Evolutionary conservation across 305 asterid species (phyloP).

Genomic region (Striga hermonthica): DNA sequence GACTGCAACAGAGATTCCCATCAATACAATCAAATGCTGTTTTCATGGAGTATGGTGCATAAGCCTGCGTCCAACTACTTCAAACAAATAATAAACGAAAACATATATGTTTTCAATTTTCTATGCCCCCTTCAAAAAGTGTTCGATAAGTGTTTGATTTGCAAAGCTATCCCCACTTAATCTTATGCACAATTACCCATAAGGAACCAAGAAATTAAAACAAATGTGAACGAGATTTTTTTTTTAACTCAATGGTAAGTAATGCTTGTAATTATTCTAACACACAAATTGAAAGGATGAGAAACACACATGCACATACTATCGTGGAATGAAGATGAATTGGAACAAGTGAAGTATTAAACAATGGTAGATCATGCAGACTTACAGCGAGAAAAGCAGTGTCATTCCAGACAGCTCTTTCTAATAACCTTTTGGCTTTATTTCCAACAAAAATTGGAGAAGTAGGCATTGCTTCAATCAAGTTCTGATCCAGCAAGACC

Average conservation of each 20-base stretch:
- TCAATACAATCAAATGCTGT: not conserved
- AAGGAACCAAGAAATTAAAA: not conserved
- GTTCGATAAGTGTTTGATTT: not conserved
- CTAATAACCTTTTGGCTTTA: slow-evolving; percentile 68
- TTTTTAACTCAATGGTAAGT: not conserved
- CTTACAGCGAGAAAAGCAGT: slow-evolving; percentile 83
- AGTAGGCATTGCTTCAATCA: slow-evolving; percentile 93
- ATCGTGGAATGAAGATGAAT: not conserved
- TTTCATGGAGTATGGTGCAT: not conserved
- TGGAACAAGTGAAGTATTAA: not conserved
- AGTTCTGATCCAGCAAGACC: slow-evolving; percentile 82
- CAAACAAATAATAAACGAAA: not conserved
- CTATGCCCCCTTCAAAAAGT: not conserved
- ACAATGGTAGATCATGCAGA: slow-evolving; percentile 22
- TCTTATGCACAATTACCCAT: too few relatives aligned
- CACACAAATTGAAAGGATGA: not conserved
- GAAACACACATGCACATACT: too few relatives aligned
- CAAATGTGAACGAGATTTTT: not conserved
- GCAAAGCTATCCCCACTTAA: not conserved
- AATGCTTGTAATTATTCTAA: not conserved
- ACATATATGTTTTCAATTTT: not conserved
- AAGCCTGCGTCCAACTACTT: not conserved
- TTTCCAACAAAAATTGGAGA: slow-evolving; percentile 77
- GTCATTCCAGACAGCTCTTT: slow-evolving; percentile 94
- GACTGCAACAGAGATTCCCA: slow-evolving; percentile 43